phyloP scores from a whole-genome alignment of 2,329 filamentous ascomycete species.

The Parafenestella ontariensis region DNA sequence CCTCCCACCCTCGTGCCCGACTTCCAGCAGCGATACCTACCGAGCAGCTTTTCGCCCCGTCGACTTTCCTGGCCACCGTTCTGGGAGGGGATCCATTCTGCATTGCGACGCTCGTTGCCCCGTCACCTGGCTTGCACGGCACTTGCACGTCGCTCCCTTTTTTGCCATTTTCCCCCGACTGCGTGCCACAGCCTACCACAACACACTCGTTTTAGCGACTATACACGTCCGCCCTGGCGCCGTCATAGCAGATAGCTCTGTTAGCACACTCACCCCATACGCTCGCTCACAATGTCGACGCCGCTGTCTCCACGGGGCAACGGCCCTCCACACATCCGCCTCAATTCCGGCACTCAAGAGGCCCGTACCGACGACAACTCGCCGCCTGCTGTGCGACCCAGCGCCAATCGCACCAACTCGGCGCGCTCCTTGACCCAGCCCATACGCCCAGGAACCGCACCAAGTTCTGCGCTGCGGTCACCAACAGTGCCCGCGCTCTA shows the following conservation, averaged over 20 bases:
- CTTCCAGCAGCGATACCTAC: slow-evolving; percentile 32
- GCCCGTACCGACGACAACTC: slow-evolving; percentile 51
- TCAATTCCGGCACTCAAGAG: slow-evolving; percentile 67
- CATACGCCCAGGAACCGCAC: slow-evolving; percentile 47
- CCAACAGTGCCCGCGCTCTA: slow-evolving; percentile 42
- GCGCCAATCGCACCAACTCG: slow-evolving; percentile 50
- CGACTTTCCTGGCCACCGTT: slow-evolving; percentile 7
- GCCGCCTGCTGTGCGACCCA: slow-evolving; percentile 40
- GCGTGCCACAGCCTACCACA: slow-evolving; percentile 40
- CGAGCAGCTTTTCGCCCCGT: slow-evolving; percentile 26
- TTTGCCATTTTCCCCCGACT: slow-evolving; percentile 32
- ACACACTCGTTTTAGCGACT: slow-evolving; percentile 30
- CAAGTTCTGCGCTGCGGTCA: slow-evolving; percentile 34
- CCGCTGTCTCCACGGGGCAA: slow-evolving; percentile 42
- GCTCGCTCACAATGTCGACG: slow-evolving; percentile 38
- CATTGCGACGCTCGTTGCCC: slow-evolving; percentile 35
- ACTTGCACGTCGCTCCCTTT: slow-evolving; percentile 26
- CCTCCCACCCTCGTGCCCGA: slow-evolving; percentile 24
- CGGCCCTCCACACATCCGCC: slow-evolving; percentile 65
- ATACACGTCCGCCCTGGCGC: slow-evolving; percentile 26
- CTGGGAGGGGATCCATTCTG: slow-evolving; percentile 15
- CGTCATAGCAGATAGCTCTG: slow-evolving; percentile 24
- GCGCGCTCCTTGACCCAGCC: slow-evolving; percentile 55
- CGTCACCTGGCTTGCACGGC: slow-evolving; percentile 20
- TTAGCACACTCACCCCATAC: slow-evolving; percentile 37